Conservation (phyloP, 768 basidiomycete genomes). For the Macrolepiota albuminosa region DNA sequence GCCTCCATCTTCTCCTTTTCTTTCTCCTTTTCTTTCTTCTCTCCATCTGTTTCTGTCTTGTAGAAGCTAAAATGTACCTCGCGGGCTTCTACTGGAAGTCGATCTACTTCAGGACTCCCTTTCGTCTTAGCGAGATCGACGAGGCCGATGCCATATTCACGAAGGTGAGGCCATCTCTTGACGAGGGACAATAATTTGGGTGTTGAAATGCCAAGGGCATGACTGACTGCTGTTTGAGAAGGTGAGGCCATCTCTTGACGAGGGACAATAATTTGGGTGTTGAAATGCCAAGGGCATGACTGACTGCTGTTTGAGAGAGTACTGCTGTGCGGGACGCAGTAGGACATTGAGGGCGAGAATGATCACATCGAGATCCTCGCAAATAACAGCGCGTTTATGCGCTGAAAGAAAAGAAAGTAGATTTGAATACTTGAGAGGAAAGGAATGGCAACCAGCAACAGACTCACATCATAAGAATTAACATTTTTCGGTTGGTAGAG, state of each 20-base stretch:
- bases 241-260: constrained; percentile 77
- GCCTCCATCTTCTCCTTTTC: constrained; percentile 46
- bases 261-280: constrained; percentile 78
- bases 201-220: constrained; percentile 77
- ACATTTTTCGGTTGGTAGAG: constrained; percentile 96
- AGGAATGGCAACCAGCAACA: constrained; percentile 3
- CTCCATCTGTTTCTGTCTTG: constrained; percentile 40
- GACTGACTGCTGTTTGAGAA: constrained; percentile 82
- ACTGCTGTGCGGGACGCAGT: constrained; percentile 92
- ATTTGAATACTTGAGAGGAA: constrained; percentile 2
- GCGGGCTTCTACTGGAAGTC: constrained; percentile 66
- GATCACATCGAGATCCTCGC: constrained; percentile 89
- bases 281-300: constrained; percentile 77
- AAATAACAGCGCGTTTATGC: constrained; percentile 82
- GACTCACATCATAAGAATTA: constrained; percentile 94
- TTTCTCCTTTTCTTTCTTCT: constrained; percentile 38
- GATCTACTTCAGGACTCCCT: constrained; percentile 47
- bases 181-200: constrained; percentile 78
- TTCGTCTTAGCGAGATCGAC: constrained; percentile 63
- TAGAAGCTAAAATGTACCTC: constrained; percentile 85
- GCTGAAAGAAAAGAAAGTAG: constrained; percentile 40
- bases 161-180: constrained; percentile 78
- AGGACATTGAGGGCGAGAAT: constrained; percentile 79
- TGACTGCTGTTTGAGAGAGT: constrained; percentile 85
- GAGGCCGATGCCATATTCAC: constrained; percentile 75